These are phyloP conservation scores for Penstemon newberryi DNA, from an alignment of 257 asterid species.

Conservation along the genomic window DNA sequence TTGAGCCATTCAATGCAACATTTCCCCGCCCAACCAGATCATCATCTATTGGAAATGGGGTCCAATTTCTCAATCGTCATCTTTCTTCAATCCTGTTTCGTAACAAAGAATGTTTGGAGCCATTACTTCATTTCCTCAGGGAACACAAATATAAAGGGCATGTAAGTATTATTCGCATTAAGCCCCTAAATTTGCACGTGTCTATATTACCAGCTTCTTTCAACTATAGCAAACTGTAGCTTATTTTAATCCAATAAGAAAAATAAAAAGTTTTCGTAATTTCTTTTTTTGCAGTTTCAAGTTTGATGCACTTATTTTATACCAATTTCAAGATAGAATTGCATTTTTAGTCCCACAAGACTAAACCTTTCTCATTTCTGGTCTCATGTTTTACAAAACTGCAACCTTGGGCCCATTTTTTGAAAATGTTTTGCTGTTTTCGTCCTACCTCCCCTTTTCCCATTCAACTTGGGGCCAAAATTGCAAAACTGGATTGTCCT, in stretches of 20 bases:
- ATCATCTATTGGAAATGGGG: conserved; percentile 92
- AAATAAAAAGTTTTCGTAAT: no score
- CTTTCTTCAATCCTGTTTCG: conserved; percentile 94
- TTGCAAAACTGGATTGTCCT: no score
- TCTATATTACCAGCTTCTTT: neutral
- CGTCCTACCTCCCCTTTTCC: no score
- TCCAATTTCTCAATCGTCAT: conserved; percentile 95
- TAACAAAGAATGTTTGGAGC: conserved; percentile 84
- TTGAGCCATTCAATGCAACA: conserved; percentile 91
- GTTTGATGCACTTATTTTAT: neutral
- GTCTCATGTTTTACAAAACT: no score
- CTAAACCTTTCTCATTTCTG: no score
- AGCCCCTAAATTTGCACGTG: neutral
- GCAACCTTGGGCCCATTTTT: no score
- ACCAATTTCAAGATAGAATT: no score
- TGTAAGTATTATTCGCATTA: conserved; percentile 45
- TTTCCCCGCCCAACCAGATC: conserved; percentile 93
- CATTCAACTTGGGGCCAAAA: no score
- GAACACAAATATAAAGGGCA: conserved; percentile 81
- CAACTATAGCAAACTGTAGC: conserved; percentile 13
- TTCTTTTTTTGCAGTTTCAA: neutral
- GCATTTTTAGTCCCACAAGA: no score
- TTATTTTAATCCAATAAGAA: neutral
- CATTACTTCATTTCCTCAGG: conserved; percentile 86
- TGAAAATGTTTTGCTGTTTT: no score